Conservation (phyloP, 192 early-diverging fungal species). For the Entomortierella beljakovae region DNA sequence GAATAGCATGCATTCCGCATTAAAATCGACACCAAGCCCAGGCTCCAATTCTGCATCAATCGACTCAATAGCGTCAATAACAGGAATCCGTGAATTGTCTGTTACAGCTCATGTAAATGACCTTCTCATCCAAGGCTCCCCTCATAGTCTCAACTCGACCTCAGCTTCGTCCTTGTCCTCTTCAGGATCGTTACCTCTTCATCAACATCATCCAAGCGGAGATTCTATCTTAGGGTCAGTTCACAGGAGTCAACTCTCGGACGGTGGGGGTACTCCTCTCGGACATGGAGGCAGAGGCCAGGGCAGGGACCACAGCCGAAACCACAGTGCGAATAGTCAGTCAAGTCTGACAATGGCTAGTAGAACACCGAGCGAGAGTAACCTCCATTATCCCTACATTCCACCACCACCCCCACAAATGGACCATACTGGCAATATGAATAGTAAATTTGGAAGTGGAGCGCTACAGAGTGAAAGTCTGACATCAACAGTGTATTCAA, state of each 20-base stretch:
- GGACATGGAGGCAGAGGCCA: not conserved
- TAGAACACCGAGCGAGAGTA: slow-evolving; percentile 31
- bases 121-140: slow-evolving; percentile 19
- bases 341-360: slow-evolving; percentile 21
- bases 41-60: slow-evolving; percentile 22
- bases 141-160: slow-evolving; percentile 41
- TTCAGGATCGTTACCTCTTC: slow-evolving; percentile 38
- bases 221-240: slow-evolving; percentile 15
- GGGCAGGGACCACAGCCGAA: slow-evolving; percentile 24
- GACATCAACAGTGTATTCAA: not conserved
- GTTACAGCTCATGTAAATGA: slow-evolving; percentile 8
- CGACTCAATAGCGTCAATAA: slow-evolving; percentile 30
- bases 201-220: slow-evolving; percentile 25
- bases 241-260: slow-evolving; percentile 13
- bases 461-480: not conserved
- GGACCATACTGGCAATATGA: not conserved
- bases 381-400: slow-evolving; percentile 4
- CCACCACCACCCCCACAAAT: not conserved
- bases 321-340: slow-evolving; percentile 29
- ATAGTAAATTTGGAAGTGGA: not conserved
- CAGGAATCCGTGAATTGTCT: slow-evolving; percentile 14
- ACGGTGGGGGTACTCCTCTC: not conserved
- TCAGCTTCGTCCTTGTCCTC: slow-evolving; percentile 39
- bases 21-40: slow-evolving; percentile 25
- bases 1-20: slow-evolving; percentile 19